A percentile compares a stretch with the other conserved stretches of the same genome.
These are phyloP conservation scores for Oxyria digyna DNA, from an alignment of 148 eudicot genomes.

Conservation along the genomic window DNA sequence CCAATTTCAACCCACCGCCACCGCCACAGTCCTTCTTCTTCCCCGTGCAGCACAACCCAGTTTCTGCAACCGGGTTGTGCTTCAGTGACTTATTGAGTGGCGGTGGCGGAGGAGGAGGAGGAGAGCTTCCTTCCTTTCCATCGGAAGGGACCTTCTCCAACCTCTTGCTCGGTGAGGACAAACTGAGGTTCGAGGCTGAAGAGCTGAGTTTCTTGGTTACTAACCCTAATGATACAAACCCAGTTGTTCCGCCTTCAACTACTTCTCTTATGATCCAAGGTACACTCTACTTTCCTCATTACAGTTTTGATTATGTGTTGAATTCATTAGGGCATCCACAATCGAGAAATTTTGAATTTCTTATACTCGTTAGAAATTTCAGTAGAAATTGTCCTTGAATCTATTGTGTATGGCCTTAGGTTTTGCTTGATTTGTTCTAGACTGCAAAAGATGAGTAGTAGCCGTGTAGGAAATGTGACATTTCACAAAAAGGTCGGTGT, in stretches of 20 bases:
- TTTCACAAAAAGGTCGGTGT: neutral
- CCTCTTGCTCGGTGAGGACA: conserved; percentile 36
- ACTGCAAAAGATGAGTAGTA: too few species aligned
- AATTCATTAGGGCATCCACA: neutral
- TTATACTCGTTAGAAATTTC: neutral
- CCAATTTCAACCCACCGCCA: neutral
- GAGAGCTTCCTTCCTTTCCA: neutral
- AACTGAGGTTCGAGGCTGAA: conserved; percentile 28
- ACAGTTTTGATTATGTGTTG: neutral
- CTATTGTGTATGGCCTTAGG: too few species aligned
- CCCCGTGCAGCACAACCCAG: conserved; percentile 28
- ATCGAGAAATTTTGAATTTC: neutral
- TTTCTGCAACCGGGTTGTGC: conserved; percentile 18
- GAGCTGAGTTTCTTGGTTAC: conserved; percentile 29
- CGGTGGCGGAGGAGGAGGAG: neutral
- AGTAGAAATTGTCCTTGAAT: too few species aligned
- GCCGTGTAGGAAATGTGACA: neutral
- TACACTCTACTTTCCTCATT: conserved; percentile 11
- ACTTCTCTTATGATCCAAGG: too few species aligned
- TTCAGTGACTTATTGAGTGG: conserved; percentile 24
- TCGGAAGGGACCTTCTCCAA: conserved; percentile 24
- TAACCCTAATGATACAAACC: conserved; percentile 16
- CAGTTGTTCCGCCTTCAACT: conserved; percentile 24
- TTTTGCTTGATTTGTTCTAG: too few species aligned
- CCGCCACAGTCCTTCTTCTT: conserved; percentile 29